phyloP scores from a whole-genome alignment of 768 basidiomycete genomes.

The Saitozyma sp. region DNA sequence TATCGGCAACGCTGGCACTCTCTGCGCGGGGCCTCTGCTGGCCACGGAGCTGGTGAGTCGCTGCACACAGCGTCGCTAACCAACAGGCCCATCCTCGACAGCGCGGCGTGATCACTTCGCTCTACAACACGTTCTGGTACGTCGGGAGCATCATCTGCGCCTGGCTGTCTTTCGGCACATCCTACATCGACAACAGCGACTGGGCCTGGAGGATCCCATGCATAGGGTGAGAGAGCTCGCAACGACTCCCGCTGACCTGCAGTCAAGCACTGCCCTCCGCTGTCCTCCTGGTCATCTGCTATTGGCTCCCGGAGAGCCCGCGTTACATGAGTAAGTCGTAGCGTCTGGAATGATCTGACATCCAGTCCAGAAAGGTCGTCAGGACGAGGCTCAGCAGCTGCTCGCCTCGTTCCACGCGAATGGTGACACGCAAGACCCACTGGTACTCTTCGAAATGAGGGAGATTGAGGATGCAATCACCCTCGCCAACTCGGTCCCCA shows the following conservation, averaged over 20 bases:
- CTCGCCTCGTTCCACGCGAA: constrained; percentile 37
- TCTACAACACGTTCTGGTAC: constrained; percentile 69
- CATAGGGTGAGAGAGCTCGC: no score
- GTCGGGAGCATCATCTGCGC: constrained; percentile 61
- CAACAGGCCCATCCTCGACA: no score
- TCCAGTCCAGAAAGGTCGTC: constrained; percentile 53
- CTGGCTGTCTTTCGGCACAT: constrained; percentile 42
- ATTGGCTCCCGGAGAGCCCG: no score
- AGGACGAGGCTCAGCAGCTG: constrained; percentile 46
- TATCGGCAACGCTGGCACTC: no score
- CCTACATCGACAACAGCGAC: constrained; percentile 38
- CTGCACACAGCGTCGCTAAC: no score
- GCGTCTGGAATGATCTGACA: constrained; percentile 71
- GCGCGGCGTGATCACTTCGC: constrained; percentile 68
- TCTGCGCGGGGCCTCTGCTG: no score
- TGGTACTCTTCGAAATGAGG: constrained; percentile 40
- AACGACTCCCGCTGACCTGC: no score
- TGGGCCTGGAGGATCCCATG: constrained; percentile 69
- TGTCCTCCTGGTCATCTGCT: constrained; percentile 35
- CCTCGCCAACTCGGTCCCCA: constrained; percentile 27
- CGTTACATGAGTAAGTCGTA: no score
- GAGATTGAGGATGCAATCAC: constrained; percentile 57
- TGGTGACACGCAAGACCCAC: constrained; percentile 36
- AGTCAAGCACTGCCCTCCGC: constrained; percentile 40
- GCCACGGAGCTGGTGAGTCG: no score